phyloP scores from a whole-genome alignment of 2,329 filamentous ascomycete species.

The Pseudogymnoascus sp. region DNA sequence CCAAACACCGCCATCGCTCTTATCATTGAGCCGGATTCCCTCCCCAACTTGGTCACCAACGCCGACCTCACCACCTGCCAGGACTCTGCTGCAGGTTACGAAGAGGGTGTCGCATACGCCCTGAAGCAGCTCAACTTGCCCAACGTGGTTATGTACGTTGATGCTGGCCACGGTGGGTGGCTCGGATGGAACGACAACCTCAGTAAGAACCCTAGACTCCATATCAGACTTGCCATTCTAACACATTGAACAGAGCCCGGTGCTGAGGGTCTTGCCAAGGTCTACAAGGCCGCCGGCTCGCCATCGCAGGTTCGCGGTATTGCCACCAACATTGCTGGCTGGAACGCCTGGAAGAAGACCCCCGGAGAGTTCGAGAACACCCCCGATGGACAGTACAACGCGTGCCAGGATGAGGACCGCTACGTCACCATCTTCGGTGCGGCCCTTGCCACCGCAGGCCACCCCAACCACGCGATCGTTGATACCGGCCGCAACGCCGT shows the following conservation, averaged over 20 bases:
- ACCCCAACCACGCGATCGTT: conserved; percentile 36
- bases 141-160: conserved; percentile 50
- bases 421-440: conserved; percentile 35
- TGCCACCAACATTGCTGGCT: conserved; percentile 51
- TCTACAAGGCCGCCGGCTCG: conserved; percentile 42
- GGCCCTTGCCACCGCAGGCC: conserved; percentile 23
- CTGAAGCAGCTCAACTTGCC: conserved; percentile 43
- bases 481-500: conserved; percentile 43
- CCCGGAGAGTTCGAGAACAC: conserved; percentile 29
- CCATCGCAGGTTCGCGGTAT: conserved; percentile 44
- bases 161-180: conserved; percentile 51
- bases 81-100: conserved; percentile 39
- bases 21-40: conserved; percentile 43
- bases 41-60: conserved; percentile 53
- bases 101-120: conserved; percentile 42
- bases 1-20: conserved; percentile 22
- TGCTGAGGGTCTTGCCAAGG: conserved; percentile 37
- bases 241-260: conserved; percentile 28
- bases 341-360: conserved; percentile 33
- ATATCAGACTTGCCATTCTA: conserved; percentile 8
- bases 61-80: conserved; percentile 41
- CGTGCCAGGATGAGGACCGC: conserved; percentile 32
- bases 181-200: conserved; percentile 49
- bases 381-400: conserved; percentile 39
- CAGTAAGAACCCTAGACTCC: conserved; percentile 10